Percentiles rank a stretch among this genome's conserved stretches.
Evolutionary conservation across 768 basidiomycete genomes (phyloP).

Genomic region (Chalciporus sphaerocephalus): DNA sequence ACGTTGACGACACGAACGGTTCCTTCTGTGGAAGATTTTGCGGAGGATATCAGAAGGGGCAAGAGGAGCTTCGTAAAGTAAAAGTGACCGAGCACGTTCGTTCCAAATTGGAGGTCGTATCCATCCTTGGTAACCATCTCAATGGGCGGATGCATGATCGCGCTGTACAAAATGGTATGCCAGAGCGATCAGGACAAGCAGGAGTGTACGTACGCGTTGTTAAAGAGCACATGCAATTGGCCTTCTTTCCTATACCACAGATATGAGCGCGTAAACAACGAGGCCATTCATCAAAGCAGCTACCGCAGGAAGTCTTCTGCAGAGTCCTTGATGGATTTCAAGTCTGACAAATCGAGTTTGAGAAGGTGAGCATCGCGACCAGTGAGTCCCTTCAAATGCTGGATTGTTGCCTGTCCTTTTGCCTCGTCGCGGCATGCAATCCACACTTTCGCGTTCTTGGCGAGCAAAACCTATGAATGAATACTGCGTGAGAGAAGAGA

Average conservation of each 20-base stretch:
- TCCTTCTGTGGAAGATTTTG: conserved; percentile 29
- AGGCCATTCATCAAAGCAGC: not conserved
- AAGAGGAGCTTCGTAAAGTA: conserved; percentile 36
- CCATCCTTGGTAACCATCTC: conserved; percentile 35
- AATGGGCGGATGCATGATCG: conserved; percentile 28
- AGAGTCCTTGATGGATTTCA: conserved; percentile 35
- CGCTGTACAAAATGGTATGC: too few species aligned
- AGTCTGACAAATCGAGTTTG: conserved; percentile 39
- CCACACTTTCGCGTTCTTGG: conserved; percentile 30
- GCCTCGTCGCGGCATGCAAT: conserved; percentile 22
- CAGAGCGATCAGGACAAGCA: not conserved
- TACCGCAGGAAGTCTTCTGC: conserved; percentile 38
- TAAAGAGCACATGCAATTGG: conserved; percentile 24
- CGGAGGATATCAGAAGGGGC: conserved; percentile 30
- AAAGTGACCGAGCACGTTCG: conserved; percentile 35
- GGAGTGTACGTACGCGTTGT: conserved; percentile 30
- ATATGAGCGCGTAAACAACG: too few species aligned
- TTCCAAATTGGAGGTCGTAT: conserved; percentile 41
- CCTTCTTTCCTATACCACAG: conserved; percentile 19
- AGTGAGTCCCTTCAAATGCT: conserved; percentile 20
- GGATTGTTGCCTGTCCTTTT: conserved; percentile 15
- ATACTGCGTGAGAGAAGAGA: not conserved
- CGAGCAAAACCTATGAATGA: conserved; percentile 21
- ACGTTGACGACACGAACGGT: conserved; percentile 36
- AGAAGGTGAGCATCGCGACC: conserved; percentile 31